Evolutionary conservation across 108 stramenopile genomes (phyloP).

Genomic region (Skeletonema grethae): DNA sequence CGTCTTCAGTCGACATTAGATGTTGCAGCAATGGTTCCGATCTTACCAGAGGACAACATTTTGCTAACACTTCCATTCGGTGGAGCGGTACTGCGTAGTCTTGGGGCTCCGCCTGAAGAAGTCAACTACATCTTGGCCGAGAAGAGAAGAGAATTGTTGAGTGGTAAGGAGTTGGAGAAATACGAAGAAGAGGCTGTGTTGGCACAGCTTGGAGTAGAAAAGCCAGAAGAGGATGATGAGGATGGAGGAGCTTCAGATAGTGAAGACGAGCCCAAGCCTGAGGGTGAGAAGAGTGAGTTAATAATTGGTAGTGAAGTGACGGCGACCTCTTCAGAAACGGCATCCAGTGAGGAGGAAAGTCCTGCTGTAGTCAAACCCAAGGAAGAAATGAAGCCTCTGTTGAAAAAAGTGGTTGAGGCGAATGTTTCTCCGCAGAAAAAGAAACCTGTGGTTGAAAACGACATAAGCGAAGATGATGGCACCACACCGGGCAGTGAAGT

Average conservation of each 20-base stretch:
- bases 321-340: conserved; percentile 14
- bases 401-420: conserved; percentile 42
- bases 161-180: conserved; percentile 55
- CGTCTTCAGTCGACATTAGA: conserved; percentile 85
- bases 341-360: background rate
- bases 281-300: conserved; percentile 16
- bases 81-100: conserved; percentile 86
- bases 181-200: conserved; percentile 70
- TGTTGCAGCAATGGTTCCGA: conserved; percentile 94
- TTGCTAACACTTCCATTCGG: conserved; percentile 95
- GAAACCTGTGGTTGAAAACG: conserved; percentile 7
- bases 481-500: conserved; percentile 1
- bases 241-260: conserved; percentile 14
- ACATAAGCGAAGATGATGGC: conserved; percentile 18
- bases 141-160: conserved; percentile 78
- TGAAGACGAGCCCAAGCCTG: conserved; percentile 23
- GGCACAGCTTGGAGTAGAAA: conserved; percentile 66
- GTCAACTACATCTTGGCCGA: conserved; percentile 83
- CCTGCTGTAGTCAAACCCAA: conserved; percentile 10
- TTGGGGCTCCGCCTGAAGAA: conserved; percentile 81
- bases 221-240: conserved; percentile 38
- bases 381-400: conserved; percentile 33
- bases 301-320: conserved; percentile 29
- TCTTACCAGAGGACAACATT: conserved; percentile 92
- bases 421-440: conserved; percentile 36